Evolutionary conservation across 2,329 filamentous ascomycete species (phyloP).

Genomic region (Cercospora citrullina): DNA sequence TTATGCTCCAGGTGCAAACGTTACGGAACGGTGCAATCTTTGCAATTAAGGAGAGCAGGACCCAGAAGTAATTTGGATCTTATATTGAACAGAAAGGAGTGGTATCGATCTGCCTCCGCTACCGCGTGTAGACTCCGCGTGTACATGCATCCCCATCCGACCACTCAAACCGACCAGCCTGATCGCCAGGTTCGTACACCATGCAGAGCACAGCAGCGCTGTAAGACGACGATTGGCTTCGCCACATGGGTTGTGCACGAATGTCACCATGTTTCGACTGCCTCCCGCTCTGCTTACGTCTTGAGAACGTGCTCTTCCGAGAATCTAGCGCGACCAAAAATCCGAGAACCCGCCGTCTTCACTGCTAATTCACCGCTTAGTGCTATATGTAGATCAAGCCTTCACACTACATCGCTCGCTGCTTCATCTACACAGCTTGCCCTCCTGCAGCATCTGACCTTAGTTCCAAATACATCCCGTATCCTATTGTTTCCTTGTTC

Average conservation of each 20-base stretch:
- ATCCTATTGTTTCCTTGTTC: not conserved
- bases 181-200: not conserved
- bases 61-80: not conserved
- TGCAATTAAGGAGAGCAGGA: not conserved
- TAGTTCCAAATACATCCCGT: not conserved
- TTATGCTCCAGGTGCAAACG: not conserved
- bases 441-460: not conserved
- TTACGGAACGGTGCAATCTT: not conserved
- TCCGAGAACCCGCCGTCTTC: not conserved
- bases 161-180: not conserved
- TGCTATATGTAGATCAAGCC: constrained; percentile 1
- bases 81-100: not conserved
- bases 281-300: not conserved
- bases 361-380: not conserved
- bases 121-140: not conserved
- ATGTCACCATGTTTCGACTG: not conserved
- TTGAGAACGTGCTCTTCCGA: not conserved
- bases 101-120: not conserved
- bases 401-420: not conserved
- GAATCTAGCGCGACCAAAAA: not conserved
- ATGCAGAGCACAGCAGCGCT: not conserved
- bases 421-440: not conserved
- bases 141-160: not conserved
- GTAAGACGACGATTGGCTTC: not conserved
- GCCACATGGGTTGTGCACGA: not conserved